Percentiles rank a stretch among this genome's conserved stretches.
These are phyloP conservation scores for Suhomyces sp. DNA, from an alignment of 805 yeast genomes.

Conservation along the genomic window DNA sequence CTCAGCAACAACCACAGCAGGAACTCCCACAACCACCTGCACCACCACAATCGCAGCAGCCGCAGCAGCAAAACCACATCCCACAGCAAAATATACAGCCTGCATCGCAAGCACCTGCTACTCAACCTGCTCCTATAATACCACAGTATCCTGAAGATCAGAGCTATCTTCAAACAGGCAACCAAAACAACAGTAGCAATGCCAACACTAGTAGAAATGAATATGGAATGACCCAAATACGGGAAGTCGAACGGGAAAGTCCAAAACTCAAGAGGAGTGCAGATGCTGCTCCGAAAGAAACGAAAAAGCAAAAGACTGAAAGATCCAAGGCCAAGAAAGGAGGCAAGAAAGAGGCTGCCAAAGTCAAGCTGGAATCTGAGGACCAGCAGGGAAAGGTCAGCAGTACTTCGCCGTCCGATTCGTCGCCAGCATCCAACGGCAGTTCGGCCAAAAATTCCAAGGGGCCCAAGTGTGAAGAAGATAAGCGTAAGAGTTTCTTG, in stretches of 20 bases:
- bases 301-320: constrained; percentile 6
- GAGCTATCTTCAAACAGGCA: neutral
- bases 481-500: constrained; percentile 67
- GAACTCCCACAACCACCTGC: constrained; percentile 5
- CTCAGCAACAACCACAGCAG: constrained; percentile 6
- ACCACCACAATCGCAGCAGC: constrained; percentile 1
- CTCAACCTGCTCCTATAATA: neutral
- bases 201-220: neutral
- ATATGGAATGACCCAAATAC: neutral
- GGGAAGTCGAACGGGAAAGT: constrained; percentile 7
- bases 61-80: constrained; percentile 5
- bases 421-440: neutral
- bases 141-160: neutral
- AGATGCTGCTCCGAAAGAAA: neutral
- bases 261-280: constrained; percentile 4
- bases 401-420: neutral
- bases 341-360: constrained; percentile 8
- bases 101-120: constrained; percentile 1
- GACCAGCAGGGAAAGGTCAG: neutral
- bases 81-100: neutral
- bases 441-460: neutral
- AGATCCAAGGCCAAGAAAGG: constrained; percentile 7
- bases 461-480: constrained; percentile 21
- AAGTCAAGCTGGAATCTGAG: constrained; percentile 9
- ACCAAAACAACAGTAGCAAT: neutral